Conservation (phyloP, 2,329 filamentous ascomycete genomes). For the Trichoderma brevicompactum region DNA sequence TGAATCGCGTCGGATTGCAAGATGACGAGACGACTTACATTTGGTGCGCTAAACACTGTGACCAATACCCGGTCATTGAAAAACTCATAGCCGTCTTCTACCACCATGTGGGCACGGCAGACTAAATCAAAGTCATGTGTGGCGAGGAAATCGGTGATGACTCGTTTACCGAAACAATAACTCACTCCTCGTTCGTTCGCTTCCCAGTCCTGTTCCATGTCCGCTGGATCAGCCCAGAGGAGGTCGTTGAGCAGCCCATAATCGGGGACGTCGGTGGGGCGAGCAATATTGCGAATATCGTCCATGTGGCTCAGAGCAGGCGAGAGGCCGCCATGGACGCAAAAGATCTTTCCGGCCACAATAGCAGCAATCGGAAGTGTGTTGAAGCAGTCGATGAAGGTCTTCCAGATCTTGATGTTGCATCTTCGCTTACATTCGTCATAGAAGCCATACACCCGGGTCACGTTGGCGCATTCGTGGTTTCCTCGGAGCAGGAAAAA, state of each 20-base stretch:
- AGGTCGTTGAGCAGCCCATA: slow-evolving; percentile 95
- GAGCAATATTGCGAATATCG: slow-evolving; percentile 92
- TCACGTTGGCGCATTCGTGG: slow-evolving; percentile 96
- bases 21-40: slow-evolving; percentile 64
- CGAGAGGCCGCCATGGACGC: slow-evolving; percentile 92
- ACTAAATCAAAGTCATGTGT: slow-evolving; percentile 97
- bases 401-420: slow-evolving; percentile 98
- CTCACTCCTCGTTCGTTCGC: slow-evolving; percentile 96
- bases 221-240: slow-evolving; percentile 95
- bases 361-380: slow-evolving; percentile 94
- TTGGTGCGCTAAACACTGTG: slow-evolving; percentile 96
- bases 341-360: slow-evolving; percentile 96
- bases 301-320: slow-evolving; percentile 96
- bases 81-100: slow-evolving; percentile 98
- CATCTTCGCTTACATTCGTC: slow-evolving; percentile 96
- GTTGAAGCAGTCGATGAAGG: slow-evolving; percentile 96
- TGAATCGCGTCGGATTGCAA: background rate
- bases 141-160: slow-evolving; percentile 94
- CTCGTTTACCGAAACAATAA: slow-evolving; percentile 98
- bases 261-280: slow-evolving; percentile 95
- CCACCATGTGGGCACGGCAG: slow-evolving; percentile 97
- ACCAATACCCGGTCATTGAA: slow-evolving; percentile 94
- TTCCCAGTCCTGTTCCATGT: slow-evolving; percentile 98
- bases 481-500: slow-evolving; percentile 95
- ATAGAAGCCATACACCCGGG: slow-evolving; percentile 95